Conservation (phyloP, 1,139 yeast species). For the Pichia kudriavzevii region DNA sequence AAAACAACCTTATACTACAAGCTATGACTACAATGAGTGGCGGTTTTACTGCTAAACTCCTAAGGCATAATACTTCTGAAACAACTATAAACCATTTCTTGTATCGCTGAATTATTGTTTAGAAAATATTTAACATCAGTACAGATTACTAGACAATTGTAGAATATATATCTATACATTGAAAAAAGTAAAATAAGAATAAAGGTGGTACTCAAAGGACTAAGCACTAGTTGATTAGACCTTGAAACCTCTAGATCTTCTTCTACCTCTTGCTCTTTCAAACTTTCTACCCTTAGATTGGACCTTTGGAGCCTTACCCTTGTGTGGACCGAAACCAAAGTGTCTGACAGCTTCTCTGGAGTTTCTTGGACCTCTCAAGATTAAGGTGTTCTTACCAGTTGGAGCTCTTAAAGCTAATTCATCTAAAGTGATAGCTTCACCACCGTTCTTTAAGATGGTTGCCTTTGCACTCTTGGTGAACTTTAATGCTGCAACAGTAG, state of each 20-base stretch:
- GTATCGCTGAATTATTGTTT: too few relatives aligned
- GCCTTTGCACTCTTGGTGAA: conserved; percentile 99
- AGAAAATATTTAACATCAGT: background rate
- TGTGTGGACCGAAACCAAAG: conserved; percentile 99
- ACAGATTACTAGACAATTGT: too few relatives aligned
- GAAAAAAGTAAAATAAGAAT: background rate
- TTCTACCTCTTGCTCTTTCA: conserved; percentile 99
- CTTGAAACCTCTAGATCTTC: conserved; percentile 99
- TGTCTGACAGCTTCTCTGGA: conserved; percentile 99
- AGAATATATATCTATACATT: conserved; percentile 8
- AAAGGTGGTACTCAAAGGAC: conserved; percentile 1
- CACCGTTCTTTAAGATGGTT: conserved; percentile 96
- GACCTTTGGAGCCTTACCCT: conserved; percentile 98
- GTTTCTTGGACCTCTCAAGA: conserved; percentile 98
- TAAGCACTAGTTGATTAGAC: conserved; percentile 69
- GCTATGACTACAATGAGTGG: too few relatives aligned
- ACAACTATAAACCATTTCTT: too few relatives aligned
- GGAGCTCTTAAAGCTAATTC: conserved; percentile 99
- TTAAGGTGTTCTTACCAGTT: conserved; percentile 97
- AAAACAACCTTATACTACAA: too few relatives aligned
- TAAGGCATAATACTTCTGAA: too few relatives aligned
- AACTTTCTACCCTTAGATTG: conserved; percentile 97
- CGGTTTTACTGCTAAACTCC: too few relatives aligned
- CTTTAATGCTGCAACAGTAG: conserved; percentile 97
- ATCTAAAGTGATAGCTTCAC: conserved; percentile 98